phyloP scores from a whole-genome alignment of 805 yeast genomes.

The Sugiyamaella marilandica region DNA sequence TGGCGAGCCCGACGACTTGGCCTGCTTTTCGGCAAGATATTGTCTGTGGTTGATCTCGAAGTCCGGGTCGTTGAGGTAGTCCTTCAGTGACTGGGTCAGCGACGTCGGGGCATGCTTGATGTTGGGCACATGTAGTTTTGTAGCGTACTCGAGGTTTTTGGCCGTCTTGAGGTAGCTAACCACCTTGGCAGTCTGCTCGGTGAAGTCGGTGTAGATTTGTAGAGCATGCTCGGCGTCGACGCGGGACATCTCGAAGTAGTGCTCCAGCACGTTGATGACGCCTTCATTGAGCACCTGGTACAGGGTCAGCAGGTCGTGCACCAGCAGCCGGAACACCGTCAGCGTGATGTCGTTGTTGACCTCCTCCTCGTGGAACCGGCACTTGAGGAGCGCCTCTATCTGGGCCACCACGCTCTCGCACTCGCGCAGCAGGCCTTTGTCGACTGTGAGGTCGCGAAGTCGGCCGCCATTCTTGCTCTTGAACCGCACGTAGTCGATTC shows the following conservation, averaged over 20 bases:
- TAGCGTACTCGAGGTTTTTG: slow-evolving; percentile 77
- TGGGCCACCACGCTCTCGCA: slow-evolving; percentile 81
- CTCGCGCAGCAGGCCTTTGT: slow-evolving; percentile 77
- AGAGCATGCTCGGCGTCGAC: slow-evolving; percentile 83
- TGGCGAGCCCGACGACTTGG: slow-evolving; percentile 24
- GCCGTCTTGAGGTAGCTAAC: slow-evolving; percentile 86
- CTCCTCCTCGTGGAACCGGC: slow-evolving; percentile 73
- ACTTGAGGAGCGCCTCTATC: slow-evolving; percentile 67
- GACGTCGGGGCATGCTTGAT: slow-evolving; percentile 97
- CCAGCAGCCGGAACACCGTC: slow-evolving; percentile 80
- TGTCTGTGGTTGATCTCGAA: slow-evolving; percentile 77
- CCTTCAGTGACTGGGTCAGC: slow-evolving; percentile 77
- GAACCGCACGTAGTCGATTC: slow-evolving; percentile 70
- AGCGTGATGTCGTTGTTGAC: slow-evolving; percentile 72
- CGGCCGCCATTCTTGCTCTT: slow-evolving; percentile 47
- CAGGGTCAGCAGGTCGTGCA: slow-evolving; percentile 79
- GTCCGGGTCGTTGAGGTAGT: slow-evolving; percentile 80
- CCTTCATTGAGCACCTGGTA: slow-evolving; percentile 94
- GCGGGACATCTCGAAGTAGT: slow-evolving; percentile 88
- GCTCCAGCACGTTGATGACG: slow-evolving; percentile 86
- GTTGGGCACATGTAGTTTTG: slow-evolving; percentile 89
- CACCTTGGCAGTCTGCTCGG: slow-evolving; percentile 78
- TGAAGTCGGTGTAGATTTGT: slow-evolving; percentile 77
- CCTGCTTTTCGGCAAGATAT: slow-evolving; percentile 63
- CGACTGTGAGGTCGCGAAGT: slow-evolving; percentile 59